phyloP scores from a whole-genome alignment of 1,284 basidiomycete genomes.

The Puccinia hordei region DNA sequence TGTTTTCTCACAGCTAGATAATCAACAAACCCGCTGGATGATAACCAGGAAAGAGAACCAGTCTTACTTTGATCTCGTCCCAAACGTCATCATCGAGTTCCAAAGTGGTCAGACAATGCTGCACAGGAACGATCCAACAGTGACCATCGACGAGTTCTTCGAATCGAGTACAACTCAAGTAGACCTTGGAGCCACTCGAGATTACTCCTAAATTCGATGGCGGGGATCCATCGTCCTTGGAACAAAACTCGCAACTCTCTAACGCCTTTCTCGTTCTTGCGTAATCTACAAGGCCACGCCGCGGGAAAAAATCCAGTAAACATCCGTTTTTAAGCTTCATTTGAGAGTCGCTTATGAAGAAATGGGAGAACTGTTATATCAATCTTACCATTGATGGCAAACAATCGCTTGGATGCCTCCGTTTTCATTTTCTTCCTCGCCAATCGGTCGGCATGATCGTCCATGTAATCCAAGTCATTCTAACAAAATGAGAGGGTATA shows the following conservation, averaged over 20 bases:
- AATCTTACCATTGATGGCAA: conserved; percentile 84
- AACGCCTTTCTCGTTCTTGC: conserved; percentile 88
- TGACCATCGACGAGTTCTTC: conserved; percentile 88
- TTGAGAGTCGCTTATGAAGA: not conserved
- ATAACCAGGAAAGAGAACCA: conserved; percentile 15
- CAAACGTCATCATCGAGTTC: conserved; percentile 97
- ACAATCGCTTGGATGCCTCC: conserved; percentile 93
- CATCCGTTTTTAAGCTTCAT: not conserved
- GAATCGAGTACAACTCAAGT: conserved; percentile 79
- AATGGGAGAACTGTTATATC: not conserved
- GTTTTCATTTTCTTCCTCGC: conserved; percentile 90
- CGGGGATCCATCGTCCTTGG: conserved; percentile 61
- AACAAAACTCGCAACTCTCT: conserved; percentile 63
- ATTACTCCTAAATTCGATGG: conserved; percentile 78
- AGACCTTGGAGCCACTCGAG: conserved; percentile 84
- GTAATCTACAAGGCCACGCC: conserved; percentile 68
- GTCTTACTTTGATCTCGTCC: conserved; percentile 84
- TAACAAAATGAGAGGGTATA: conserved; percentile 25
- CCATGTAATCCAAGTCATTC: conserved; percentile 68
- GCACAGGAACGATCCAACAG: conserved; percentile 90
- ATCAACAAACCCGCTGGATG: conserved; percentile 23
- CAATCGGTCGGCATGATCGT: conserved; percentile 90
- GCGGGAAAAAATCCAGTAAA: not conserved
- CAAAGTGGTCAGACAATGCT: conserved; percentile 84
- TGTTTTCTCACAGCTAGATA: conserved; percentile 5